Percentiles rank a stretch among this genome's conserved stretches.
These are phyloP conservation scores for Claviceps humidiphila DNA, from an alignment of 2,329 filamentous ascomycete species.

Conservation along the genomic window DNA sequence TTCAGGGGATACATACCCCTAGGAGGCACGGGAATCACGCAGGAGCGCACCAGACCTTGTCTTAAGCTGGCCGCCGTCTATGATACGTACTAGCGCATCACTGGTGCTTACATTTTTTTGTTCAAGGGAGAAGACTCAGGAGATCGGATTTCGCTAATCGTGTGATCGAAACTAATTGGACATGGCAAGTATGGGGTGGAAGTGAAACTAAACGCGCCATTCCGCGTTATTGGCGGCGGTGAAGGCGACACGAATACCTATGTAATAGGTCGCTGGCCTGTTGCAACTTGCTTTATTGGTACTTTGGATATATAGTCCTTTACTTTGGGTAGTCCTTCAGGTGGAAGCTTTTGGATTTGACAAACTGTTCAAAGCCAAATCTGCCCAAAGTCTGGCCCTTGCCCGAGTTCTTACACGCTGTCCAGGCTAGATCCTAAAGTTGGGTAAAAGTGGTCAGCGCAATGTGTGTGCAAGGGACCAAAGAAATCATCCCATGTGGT, in stretches of 20 bases:
- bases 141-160: slow-evolving; percentile 11
- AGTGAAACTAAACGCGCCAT: background rate
- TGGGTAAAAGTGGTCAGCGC: slow-evolving; percentile 2
- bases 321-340: slow-evolving; percentile 67
- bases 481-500: background rate
- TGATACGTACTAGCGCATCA: background rate
- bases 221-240: background rate
- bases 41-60: background rate
- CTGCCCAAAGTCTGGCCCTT: slow-evolving; percentile 79
- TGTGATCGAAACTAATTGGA: background rate
- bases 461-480: background rate
- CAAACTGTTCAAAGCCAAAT: slow-evolving; percentile 90
- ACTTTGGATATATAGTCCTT: background rate
- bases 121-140: slow-evolving; percentile 3
- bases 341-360: slow-evolving; percentile 93
- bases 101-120: background rate
- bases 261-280: background rate
- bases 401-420: slow-evolving; percentile 94
- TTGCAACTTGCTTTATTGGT: background rate
- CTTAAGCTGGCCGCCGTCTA: background rate
- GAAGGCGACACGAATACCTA: background rate
- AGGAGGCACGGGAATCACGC: no score
- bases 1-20: no score
- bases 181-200: background rate
- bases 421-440: slow-evolving; percentile 77